Base-by-base conservation (phyloP, 129 eudicot genomes). In the Dittrichia graveolens region DNA sequence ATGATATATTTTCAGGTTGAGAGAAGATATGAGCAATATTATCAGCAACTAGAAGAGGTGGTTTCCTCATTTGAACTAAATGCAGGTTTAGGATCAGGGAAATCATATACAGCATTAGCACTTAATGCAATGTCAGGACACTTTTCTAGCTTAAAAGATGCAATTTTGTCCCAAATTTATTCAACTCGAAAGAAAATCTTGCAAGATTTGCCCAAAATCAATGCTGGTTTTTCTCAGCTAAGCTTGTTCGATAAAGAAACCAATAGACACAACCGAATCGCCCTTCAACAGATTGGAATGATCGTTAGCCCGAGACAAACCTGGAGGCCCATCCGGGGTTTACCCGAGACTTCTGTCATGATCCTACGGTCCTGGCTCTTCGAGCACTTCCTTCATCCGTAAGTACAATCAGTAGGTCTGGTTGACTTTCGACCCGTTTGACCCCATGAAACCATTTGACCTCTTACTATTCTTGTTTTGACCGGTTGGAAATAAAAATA, bases 321-420 rank as follows among this genome's bases (percentile, higher is more conserved):
- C 1, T 92, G 96, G 96, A 76, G 95, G 69, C 98, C 98, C 3
- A 87, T 92, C 19, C 83, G 98, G 24, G 98, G 98, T 16, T 82
- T 92, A 14, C 98, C 98, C 0, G 98, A 92, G 79, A 92, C 88
- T 13, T 92, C 98, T 2, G 98, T 92, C 53, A 73, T 86, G 65
- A 87, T 92, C 66, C 89, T 92, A 31, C 95, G 96, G 5, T 75
- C 98, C 53, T 92, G 98, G 98, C 95, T 92, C 39, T 92, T 92
- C 74, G 98, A 92, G 67, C 98, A 92, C 79, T 92, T 92, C 61
- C 96, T 92, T 43, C 87, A 92, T 71, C 98, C 98, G 98, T 92
- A 87, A 85, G 96, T 38, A 31, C 3, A 7, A 18, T 11, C 60
- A 15, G 41, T 19, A 45, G 62, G 74, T 12, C 19, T 7, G 31